A percentile compares a stretch with the other conserved stretches of the same genome.
Evolutionary conservation across 805 yeast genomes (phyloP).

Genomic region (Kuraishia hungarica): DNA sequence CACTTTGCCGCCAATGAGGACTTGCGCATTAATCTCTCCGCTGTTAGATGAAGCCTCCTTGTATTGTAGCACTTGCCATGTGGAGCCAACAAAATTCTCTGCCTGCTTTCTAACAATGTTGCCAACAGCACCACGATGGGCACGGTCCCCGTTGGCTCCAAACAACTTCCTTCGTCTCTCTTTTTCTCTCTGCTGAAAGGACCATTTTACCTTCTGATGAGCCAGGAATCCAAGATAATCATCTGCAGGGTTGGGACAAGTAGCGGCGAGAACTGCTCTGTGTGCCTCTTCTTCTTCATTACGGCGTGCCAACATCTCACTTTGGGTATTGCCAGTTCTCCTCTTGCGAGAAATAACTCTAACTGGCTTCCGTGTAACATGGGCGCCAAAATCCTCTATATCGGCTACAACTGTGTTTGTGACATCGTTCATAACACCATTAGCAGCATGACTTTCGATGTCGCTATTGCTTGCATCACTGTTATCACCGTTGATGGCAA

Average conservation of each 20-base stretch:
- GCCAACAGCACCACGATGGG: constrained; percentile 56
- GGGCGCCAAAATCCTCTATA: constrained; percentile 59
- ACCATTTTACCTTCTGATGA: constrained; percentile 88
- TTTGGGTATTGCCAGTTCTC: constrained; percentile 17
- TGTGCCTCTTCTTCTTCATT: constrained; percentile 32
- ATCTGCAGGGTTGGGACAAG: constrained; percentile 57
- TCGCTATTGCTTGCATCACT: not conserved
- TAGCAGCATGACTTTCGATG: constrained; percentile 16
- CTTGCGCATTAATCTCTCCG: constrained; percentile 74
- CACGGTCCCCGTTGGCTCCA: constrained; percentile 44
- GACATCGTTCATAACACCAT: constrained; percentile 23
- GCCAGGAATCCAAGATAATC: constrained; percentile 63
- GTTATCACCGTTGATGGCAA: constrained; percentile 16
- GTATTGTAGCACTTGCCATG: constrained; percentile 84
- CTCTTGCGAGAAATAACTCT: constrained; percentile 42
- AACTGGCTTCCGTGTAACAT: constrained; percentile 27
- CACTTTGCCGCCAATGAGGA: constrained; percentile 58
- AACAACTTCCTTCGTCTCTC: constrained; percentile 68
- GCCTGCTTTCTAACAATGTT: constrained; percentile 70
- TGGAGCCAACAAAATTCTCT: constrained; percentile 62
- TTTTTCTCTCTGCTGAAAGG: constrained; percentile 60
- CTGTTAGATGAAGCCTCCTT: constrained; percentile 42
- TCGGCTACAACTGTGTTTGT: constrained; percentile 39
- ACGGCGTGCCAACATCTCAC: constrained; percentile 14
- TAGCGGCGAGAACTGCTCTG: constrained; percentile 37